Evolutionary conservation across 2,329 filamentous ascomycete genomes (phyloP).

Genomic region (Colletotrichum spaethianum): DNA sequence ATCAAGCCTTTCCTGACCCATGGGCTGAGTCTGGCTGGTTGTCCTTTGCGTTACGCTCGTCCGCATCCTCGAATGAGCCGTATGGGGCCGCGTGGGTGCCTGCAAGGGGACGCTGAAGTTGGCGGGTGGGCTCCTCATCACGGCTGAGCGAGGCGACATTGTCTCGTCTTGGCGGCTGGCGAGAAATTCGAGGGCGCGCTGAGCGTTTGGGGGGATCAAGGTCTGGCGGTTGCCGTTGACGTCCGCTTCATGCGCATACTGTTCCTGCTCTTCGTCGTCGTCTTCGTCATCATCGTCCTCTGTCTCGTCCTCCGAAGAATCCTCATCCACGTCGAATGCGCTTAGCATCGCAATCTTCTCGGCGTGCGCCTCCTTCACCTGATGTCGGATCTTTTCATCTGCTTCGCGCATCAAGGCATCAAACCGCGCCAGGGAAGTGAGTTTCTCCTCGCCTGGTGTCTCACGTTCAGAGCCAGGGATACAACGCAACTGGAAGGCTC

Average conservation of each 20-base stretch:
- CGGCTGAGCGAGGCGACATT: constrained; percentile 52
- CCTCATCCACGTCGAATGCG: constrained; percentile 66
- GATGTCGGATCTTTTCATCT: constrained; percentile 64
- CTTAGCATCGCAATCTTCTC: constrained; percentile 58
- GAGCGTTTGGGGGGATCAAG: constrained; percentile 62
- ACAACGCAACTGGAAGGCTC: constrained; percentile 74
- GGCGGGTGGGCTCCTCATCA: constrained; percentile 45
- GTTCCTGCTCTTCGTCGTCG: constrained; percentile 59
- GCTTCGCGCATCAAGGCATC: constrained; percentile 76
- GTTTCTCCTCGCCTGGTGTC: constrained; percentile 71
- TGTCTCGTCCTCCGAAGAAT: constrained; percentile 60
- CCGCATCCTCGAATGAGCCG: constrained; percentile 64
- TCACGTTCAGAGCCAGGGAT: constrained; percentile 73
- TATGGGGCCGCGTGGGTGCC: constrained; percentile 63
- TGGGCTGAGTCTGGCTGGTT: constrained; percentile 65
- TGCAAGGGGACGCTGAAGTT: constrained; percentile 41
- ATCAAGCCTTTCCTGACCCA: constrained; percentile 44
- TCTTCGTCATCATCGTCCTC: constrained; percentile 58
- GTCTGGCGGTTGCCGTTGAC: constrained; percentile 47
- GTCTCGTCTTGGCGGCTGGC: constrained; percentile 57
- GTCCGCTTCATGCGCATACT: constrained; percentile 51
- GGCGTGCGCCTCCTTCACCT: constrained; percentile 51
- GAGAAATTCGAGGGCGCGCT: constrained; percentile 66
- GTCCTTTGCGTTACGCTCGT: constrained; percentile 60
- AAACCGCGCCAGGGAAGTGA: constrained; percentile 75